These are phyloP conservation scores for Monilinia fructicola DNA, from an alignment of 2,329 filamentous ascomycete species.

Conservation along the genomic window DNA sequence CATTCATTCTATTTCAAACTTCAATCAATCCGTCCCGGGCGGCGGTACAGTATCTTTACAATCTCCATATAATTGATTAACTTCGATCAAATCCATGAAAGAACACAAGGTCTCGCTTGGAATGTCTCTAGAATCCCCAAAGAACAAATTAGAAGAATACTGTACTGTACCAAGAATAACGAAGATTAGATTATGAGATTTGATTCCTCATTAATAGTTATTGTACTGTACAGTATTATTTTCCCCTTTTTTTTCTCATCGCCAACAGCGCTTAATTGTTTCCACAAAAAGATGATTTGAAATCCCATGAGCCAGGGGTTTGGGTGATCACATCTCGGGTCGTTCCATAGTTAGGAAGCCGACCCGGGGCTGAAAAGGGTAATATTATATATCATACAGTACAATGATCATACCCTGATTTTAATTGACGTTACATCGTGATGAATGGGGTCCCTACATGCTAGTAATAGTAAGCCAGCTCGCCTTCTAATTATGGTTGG, in stretches of 20 bases:
- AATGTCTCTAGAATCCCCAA: background rate
- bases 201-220: background rate
- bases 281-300: slow-evolving; percentile 5
- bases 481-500: background rate
- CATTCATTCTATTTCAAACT: background rate
- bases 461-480: background rate
- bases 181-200: background rate
- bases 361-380: slow-evolving; percentile 13
- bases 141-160: background rate
- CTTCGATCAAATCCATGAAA: no score
- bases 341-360: slow-evolving; percentile 29
- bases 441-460: background rate
- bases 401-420: background rate
- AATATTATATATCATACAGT: slow-evolving; percentile 5
- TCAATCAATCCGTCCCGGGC: background rate
- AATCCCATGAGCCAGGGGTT: slow-evolving; percentile 33
- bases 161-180: background rate
- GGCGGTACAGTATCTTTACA: background rate
- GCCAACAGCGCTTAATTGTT: slow-evolving; percentile 23
- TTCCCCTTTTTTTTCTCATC: slow-evolving; percentile 23
- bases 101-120: background rate
- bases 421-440: background rate
- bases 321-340: slow-evolving; percentile 35
- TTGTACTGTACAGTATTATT: no score
- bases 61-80: background rate